These are phyloP conservation scores for Pezicula radicicola DNA, from an alignment of 2,329 filamentous ascomycete species.

Conservation along the genomic window DNA sequence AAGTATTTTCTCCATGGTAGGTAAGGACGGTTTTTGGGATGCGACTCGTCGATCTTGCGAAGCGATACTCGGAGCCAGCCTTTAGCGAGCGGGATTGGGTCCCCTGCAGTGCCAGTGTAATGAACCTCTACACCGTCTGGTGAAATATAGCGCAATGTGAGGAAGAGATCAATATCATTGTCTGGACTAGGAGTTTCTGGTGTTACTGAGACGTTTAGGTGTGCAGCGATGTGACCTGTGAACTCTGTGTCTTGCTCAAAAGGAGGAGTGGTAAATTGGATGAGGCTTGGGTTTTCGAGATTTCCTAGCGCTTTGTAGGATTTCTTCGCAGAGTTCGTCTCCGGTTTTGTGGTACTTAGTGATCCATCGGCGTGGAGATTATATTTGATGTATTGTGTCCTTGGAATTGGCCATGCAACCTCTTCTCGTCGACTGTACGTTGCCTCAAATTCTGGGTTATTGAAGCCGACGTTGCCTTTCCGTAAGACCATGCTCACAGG, in stretches of 20 bases:
- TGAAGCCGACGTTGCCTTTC: conserved; percentile 65
- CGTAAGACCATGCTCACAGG: conserved; percentile 59
- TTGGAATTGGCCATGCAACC: conserved; percentile 62
- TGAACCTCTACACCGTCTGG: conserved; percentile 53
- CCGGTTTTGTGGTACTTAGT: conserved; percentile 5
- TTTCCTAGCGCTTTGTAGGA: conserved; percentile 58
- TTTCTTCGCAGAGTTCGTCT: conserved; percentile 34
- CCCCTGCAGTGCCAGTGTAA: conserved; percentile 65
- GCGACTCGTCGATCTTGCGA: conserved; percentile 47
- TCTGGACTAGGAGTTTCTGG: conserved; percentile 24
- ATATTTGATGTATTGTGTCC: conserved; percentile 61
- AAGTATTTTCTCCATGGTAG: conserved; percentile 58
- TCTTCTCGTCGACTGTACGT: conserved; percentile 53
- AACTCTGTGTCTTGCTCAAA: conserved; percentile 65
- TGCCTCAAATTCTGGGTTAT: conserved; percentile 59
- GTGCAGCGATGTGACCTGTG: conserved; percentile 62
- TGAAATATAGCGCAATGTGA: conserved; percentile 58
- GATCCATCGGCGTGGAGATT: conserved; percentile 37
- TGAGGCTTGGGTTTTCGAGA: conserved; percentile 45
- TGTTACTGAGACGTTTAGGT: conserved; percentile 53
- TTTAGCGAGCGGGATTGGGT: conserved; percentile 59
- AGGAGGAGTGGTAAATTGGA: conserved; percentile 54
- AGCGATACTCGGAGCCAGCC: conserved; percentile 60
- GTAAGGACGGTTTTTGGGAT: conserved; percentile 49
- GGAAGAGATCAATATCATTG: conserved; percentile 59